Base-by-base conservation (phyloP, 192 early-diverging fungal genomes). In the Linnemannia elongata region DNA sequence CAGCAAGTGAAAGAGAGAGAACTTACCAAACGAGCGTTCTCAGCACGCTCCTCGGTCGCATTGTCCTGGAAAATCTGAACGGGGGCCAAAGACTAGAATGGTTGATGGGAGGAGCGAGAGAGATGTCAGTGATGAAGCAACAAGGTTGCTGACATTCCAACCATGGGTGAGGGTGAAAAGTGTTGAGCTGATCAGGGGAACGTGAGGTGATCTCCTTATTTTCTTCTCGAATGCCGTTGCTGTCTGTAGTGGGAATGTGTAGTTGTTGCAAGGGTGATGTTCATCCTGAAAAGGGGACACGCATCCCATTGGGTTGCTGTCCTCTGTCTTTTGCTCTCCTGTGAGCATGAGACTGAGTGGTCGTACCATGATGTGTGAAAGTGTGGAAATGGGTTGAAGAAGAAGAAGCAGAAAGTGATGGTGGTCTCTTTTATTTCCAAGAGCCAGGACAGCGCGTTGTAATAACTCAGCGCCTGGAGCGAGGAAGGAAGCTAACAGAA, bases 1-100 rank as follows among this genome's bases (percentile, higher is more conserved):
- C n/a, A 6, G 60, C 38, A 82, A 69, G n/a, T 69, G 39, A 39
- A 47, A 70, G 8, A 24, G 12, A 66, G 30, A 66, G 12, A 30
- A 8, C 88, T 86, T 92, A 97, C 96, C 92, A 99, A 85, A 82
- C 98, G 98, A 63, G 98, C 98, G 89, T 98, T 97, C 83, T 99
- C 98, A 42, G 97, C 98, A 70, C 96, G 92, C 91, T 99, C 98
- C 90, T 99, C 97, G 49, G 95, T 94, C 1, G 97, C 96, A 74
- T 96, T 94, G 87, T 98, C 96, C 77, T 96, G 93, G 90, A 99
- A 98, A 82, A 99, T 95, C 88, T 98, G 96, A 78, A 97, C 95
- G 52, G 97, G 96, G 39, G 92, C 89, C 69, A 94, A 74, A 78
- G 91, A 91, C 91, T 92, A 81, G 20, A 49, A 27, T 22, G 42